Percentiles rank a stretch among this genome's conserved stretches.
Evolutionary conservation across 2,329 filamentous ascomycete genomes (phyloP).

Genomic region (Fusarium concolor): DNA sequence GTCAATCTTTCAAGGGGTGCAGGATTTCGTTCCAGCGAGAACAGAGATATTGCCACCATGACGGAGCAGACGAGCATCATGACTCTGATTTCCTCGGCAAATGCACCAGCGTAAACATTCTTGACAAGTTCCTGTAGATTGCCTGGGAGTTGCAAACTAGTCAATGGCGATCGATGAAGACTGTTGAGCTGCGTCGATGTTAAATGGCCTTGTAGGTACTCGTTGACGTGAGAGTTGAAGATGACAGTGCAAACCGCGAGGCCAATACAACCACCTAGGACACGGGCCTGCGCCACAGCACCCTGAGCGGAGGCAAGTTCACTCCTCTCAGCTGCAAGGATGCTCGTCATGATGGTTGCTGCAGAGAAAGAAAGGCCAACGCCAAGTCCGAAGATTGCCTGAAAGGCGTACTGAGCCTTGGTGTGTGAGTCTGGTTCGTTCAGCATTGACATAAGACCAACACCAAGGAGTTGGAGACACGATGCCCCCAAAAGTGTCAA

Average conservation of each 20-base stretch:
- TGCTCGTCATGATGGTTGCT: constrained; percentile 67
- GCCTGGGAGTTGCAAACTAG: constrained; percentile 51
- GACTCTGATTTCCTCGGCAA: constrained; percentile 59
- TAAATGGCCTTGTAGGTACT: constrained; percentile 52
- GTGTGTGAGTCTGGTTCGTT: constrained; percentile 48
- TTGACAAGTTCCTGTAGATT: constrained; percentile 52
- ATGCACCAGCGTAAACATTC: constrained; percentile 59
- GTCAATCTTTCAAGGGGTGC: constrained; percentile 50
- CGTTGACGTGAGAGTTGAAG: constrained; percentile 60
- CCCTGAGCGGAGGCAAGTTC: constrained; percentile 70
- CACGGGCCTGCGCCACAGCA: constrained; percentile 68
- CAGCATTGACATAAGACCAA: constrained; percentile 62
- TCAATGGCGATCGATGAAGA: constrained; percentile 59
- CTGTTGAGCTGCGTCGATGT: constrained; percentile 53
- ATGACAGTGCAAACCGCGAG: constrained; percentile 70
- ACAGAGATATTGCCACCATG: constrained; percentile 58
- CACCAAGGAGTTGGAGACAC: constrained; percentile 64
- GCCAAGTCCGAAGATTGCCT: constrained; percentile 68
- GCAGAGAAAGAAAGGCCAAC: constrained; percentile 69
- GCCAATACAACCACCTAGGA: constrained; percentile 70
- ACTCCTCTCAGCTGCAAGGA: constrained; percentile 59
- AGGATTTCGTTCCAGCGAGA: constrained; percentile 59
- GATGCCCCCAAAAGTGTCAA: constrained; percentile 62
- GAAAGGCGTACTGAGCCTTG: constrained; percentile 64
- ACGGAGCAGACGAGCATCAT: constrained; percentile 58